A percentile compares a stretch with the other conserved stretches of the same genome.
Conservation (phyloP, 352 stramenopile species). For the Phytophthora boehmeriae region DNA sequence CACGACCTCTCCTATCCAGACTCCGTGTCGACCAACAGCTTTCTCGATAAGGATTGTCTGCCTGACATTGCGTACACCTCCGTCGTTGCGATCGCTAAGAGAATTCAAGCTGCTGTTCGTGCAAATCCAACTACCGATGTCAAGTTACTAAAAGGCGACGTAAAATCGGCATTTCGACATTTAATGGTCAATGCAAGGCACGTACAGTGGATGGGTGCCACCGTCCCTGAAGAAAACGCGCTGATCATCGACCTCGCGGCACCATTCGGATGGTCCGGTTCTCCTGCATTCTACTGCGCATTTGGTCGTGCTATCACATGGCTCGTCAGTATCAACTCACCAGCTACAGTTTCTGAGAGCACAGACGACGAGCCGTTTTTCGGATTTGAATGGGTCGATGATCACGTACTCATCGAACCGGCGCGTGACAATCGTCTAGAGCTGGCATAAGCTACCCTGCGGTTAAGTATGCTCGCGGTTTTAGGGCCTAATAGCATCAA, state of each 20-base stretch:
- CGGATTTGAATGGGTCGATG: slow-evolving; percentile 37
- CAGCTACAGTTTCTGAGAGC: background rate
- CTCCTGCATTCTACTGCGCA: slow-evolving; percentile 3
- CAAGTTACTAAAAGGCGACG: slow-evolving; percentile 12
- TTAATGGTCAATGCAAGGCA: background rate
- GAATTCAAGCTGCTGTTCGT: background rate
- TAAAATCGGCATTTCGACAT: slow-evolving; percentile 10
- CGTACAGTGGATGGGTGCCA: slow-evolving; percentile 2
- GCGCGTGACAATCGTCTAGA: background rate
- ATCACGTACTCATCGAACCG: slow-evolving; percentile 25
- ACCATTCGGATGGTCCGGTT: slow-evolving; percentile 8
- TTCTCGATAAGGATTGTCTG: background rate
- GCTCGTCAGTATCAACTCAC: slow-evolving; percentile 2
- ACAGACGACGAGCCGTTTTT: slow-evolving; percentile 14
- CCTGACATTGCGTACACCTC: slow-evolving; percentile 1
- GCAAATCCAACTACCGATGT: background rate
- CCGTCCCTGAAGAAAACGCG: background rate
- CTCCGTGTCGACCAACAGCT: background rate
- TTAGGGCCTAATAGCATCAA: slow-evolving; percentile 21
- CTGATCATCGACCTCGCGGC: slow-evolving; percentile 9
- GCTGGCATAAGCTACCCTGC: slow-evolving; percentile 1
- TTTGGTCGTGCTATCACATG: slow-evolving; percentile 7
- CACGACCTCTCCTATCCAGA: slow-evolving; percentile 5
- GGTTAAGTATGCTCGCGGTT: slow-evolving; percentile 12
- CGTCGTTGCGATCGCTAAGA: background rate